Evolutionary conservation across 306 rosid genomes (phyloP).

Genomic region (Cotoneaster glaucophyllus): DNA sequence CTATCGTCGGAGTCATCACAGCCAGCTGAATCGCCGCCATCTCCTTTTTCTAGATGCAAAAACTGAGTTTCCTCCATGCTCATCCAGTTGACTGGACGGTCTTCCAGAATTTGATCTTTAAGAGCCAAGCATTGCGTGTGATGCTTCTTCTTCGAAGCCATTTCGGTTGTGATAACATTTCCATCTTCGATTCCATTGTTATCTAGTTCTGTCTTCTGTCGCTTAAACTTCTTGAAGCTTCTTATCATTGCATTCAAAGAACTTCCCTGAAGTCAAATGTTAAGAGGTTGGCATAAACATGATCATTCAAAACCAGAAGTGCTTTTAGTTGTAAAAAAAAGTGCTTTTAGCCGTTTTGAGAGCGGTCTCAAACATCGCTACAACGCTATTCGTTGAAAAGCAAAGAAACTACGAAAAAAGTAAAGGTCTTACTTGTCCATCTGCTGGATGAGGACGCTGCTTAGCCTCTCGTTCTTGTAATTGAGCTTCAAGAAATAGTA

Average conservation of each 20-base stretch:
- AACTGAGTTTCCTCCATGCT: slow-evolving; percentile 61
- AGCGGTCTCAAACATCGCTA: neutral
- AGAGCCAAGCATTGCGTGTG: slow-evolving; percentile 22
- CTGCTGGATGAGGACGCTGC: slow-evolving; percentile 18
- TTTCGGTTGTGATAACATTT: slow-evolving; percentile 29
- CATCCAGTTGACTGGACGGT: slow-evolving; percentile 63
- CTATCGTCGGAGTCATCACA: slow-evolving; percentile 45
- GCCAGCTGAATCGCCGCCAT: slow-evolving; percentile 34
- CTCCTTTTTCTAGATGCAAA: slow-evolving; percentile 35
- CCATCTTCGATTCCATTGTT: slow-evolving; percentile 22
- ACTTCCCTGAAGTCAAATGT: slow-evolving; percentile 32
- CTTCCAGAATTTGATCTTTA: slow-evolving; percentile 17
- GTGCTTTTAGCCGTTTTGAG: neutral
- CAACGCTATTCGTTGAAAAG: neutral
- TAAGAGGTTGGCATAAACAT: neutral
- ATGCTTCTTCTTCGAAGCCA: slow-evolving; percentile 24
- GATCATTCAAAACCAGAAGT: no score
- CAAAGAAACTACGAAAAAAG: neutral
- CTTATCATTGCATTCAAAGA: slow-evolving; percentile 29
- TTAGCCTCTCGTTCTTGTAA: slow-evolving; percentile 36
- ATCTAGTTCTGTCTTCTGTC: slow-evolving; percentile 32
- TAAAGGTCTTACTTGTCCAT: slow-evolving; percentile 39
- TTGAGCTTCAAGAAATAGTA: slow-evolving; percentile 80
- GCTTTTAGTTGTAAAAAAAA: no score
- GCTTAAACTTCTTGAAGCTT: slow-evolving; percentile 46